Evolutionary conservation across 208 protist species (phyloP).

Genomic region (Histomonas meleagridis): DNA sequence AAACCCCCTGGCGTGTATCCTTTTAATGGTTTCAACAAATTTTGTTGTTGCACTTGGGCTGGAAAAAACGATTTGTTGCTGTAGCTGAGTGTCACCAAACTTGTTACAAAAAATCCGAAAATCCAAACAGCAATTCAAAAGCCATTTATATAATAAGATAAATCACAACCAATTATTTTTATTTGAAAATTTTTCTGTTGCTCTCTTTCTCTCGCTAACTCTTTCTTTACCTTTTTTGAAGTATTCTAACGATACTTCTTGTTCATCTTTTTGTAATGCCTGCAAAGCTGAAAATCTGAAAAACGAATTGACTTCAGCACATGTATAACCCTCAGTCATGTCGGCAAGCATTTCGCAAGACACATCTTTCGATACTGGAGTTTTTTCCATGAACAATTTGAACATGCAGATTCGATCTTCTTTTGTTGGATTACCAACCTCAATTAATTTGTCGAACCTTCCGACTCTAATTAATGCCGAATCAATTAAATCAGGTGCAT

Average conservation of each 20-base stretch:
- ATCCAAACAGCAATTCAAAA: too few species aligned
- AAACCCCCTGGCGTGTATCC: too few species aligned
- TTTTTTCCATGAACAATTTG: background rate
- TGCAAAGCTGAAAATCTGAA: background rate
- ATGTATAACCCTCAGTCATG: background rate
- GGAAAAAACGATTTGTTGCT: too few species aligned
- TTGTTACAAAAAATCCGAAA: too few species aligned
- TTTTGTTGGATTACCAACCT: background rate
- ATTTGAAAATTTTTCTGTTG: too few species aligned
- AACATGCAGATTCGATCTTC: background rate
- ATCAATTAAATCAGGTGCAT: constrained; percentile 22
- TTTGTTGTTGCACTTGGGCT: too few species aligned
- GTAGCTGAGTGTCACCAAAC: too few species aligned
- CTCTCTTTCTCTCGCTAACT: background rate
- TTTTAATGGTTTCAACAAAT: too few species aligned
- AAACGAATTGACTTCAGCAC: background rate
- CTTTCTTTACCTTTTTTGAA: background rate
- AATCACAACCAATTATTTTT: too few species aligned
- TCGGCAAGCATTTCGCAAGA: background rate
- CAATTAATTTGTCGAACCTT: background rate
- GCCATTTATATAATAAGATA: too few species aligned
- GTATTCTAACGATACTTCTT: background rate
- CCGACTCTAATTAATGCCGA: constrained; percentile 28
- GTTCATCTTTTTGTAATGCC: background rate
- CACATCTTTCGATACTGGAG: background rate